Evolutionary conservation across 2,329 filamentous ascomycete species (phyloP).

Genomic region (Phoma herbarum): DNA sequence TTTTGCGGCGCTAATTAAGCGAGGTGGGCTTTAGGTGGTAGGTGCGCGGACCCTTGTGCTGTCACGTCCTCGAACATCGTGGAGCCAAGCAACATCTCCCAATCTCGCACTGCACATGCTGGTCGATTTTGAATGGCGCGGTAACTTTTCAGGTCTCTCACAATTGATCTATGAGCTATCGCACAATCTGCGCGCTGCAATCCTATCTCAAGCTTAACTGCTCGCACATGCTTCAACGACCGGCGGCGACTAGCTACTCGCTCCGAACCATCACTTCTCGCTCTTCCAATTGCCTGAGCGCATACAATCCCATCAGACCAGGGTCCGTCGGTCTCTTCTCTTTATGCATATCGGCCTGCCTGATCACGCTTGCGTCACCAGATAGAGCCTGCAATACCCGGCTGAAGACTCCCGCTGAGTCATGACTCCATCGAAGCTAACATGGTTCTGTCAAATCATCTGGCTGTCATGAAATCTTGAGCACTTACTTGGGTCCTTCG

Average conservation of each 20-base stretch:
- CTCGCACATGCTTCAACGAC: neutral
- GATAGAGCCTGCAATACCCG: conserved; percentile 15
- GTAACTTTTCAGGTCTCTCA: too few relatives aligned
- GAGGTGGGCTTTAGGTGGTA: conserved; percentile 3
- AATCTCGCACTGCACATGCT: neutral
- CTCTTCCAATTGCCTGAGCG: neutral
- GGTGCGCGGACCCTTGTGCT: neutral
- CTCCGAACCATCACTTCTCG: neutral
- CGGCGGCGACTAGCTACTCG: neutral
- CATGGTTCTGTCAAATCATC: conserved; percentile 1
- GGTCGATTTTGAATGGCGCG: too few relatives aligned
- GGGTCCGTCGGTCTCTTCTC: too few relatives aligned
- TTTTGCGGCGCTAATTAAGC: conserved; percentile 1
- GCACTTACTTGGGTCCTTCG: neutral
- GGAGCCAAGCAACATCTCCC: neutral
- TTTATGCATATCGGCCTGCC: too few relatives aligned
- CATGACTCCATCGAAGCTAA: conserved; percentile 6
- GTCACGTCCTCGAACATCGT: neutral
- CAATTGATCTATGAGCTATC: too few relatives aligned
- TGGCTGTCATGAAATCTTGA: neutral
- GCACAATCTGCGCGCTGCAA: too few relatives aligned
- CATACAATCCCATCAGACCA: neutral
- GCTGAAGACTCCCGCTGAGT: conserved; percentile 8
- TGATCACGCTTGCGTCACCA: neutral
- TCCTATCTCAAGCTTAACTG: neutral